Conservation (phyloP, 441 rosid genomes). For the Omphalea diandra region DNA sequence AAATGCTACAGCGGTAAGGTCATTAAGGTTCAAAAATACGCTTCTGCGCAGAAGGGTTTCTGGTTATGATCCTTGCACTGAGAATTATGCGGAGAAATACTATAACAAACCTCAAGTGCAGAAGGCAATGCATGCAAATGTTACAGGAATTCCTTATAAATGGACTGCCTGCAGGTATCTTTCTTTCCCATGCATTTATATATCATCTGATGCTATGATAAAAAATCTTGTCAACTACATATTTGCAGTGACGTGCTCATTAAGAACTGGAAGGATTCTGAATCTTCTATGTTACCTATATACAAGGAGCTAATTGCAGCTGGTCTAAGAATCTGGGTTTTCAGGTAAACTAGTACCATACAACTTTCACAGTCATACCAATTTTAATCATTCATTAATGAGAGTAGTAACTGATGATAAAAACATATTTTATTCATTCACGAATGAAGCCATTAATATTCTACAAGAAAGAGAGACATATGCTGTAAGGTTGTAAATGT, state of each 20-base stretch:
- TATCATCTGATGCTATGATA: not conserved
- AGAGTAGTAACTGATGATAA: too few relatives aligned
- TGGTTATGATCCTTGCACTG: constrained; percentile 81
- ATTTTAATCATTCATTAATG: too few relatives aligned
- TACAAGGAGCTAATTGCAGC: constrained; percentile 72
- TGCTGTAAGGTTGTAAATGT: too few relatives aligned
- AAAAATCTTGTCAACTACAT: too few relatives aligned
- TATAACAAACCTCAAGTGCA: constrained; percentile 66
- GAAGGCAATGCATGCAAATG: constrained; percentile 73
- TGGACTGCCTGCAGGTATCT: constrained; percentile 90
- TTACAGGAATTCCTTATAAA: constrained; percentile 59
- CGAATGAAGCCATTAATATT: too few relatives aligned
- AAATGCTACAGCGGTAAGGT: constrained; percentile 22
- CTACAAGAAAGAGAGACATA: too few relatives aligned
- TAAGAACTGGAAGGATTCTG: constrained; percentile 71
- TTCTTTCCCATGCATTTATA: not conserved
- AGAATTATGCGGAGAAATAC: constrained; percentile 73
- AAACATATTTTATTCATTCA: too few relatives aligned
- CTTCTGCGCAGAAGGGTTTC: constrained; percentile 45
- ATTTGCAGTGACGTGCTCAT: constrained; percentile 71
- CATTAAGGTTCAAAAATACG: constrained; percentile 48
- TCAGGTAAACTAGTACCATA: constrained; percentile 44
- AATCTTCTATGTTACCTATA: constrained; percentile 51
- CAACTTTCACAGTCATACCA: not conserved
- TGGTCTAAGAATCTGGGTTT: constrained; percentile 80